phyloP scores from a whole-genome alignment of 345 rosid species.

The Gossypium stocksii region DNA sequence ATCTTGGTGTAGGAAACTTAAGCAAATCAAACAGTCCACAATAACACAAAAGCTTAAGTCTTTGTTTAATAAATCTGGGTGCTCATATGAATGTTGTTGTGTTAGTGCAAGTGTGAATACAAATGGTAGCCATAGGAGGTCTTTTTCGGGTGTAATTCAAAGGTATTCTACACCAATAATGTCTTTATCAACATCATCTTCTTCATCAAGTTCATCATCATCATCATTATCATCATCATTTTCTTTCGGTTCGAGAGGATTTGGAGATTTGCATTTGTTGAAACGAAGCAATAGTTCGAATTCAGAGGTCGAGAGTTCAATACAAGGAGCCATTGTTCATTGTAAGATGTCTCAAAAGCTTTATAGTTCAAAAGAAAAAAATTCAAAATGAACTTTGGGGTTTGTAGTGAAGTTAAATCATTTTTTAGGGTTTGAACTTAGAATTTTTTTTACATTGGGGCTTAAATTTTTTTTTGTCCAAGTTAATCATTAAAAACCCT shows the following conservation, averaged over 20 bases:
- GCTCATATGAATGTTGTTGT: slow-evolving; percentile 37
- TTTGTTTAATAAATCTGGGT: slow-evolving; percentile 52
- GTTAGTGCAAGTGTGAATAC: slow-evolving; percentile 23
- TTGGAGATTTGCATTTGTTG: slow-evolving; percentile 41
- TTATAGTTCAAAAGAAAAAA: slow-evolving; percentile 30
- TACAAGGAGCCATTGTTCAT: slow-evolving; percentile 89
- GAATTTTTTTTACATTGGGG: too few species aligned
- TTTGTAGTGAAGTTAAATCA: not conserved
- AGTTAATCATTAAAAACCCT: too few species aligned
- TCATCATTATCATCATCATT: slow-evolving; percentile 62
- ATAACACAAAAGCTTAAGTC: slow-evolving; percentile 56
- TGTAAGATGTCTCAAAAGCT: slow-evolving; percentile 61
- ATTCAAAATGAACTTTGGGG: slow-evolving; percentile 30
- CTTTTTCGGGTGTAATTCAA: slow-evolving; percentile 76
- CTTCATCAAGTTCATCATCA: slow-evolving; percentile 33
- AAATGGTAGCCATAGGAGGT: slow-evolving; percentile 50
- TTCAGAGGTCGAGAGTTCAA: slow-evolving; percentile 59
- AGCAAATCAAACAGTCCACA: slow-evolving; percentile 49
- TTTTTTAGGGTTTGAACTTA: too few species aligned
- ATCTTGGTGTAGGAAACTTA: slow-evolving; percentile 45
- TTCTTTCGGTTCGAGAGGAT: slow-evolving; percentile 53
- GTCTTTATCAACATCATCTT: slow-evolving; percentile 35
- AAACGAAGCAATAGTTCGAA: slow-evolving; percentile 61
- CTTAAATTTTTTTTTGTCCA: too few species aligned
- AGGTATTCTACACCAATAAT: slow-evolving; percentile 40